A percentile compares a stretch with the other conserved stretches of the same genome.
Conservation (phyloP, 2,329 filamentous ascomycete genomes). For the Aspergillus sp. region DNA sequence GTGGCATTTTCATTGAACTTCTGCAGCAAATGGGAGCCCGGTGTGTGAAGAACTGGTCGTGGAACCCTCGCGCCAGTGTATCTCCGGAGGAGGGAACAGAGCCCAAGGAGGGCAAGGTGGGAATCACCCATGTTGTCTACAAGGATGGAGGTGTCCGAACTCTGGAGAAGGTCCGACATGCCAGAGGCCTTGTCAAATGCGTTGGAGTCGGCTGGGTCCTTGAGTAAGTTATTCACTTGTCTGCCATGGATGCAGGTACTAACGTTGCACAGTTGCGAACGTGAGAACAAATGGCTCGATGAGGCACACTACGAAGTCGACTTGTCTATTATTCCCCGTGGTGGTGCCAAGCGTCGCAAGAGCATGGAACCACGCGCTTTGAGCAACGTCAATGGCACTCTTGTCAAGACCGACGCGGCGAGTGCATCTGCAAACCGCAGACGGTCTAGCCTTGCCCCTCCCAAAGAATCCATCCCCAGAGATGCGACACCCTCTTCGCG, state of each 20-base stretch:
- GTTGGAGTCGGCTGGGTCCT: conserved; percentile 88
- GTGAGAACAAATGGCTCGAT: conserved; percentile 74
- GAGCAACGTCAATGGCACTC: conserved; percentile 67
- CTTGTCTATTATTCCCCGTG: conserved; percentile 66
- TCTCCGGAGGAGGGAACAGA: conserved; percentile 38
- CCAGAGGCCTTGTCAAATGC: conserved; percentile 74
- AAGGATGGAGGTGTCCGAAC: conserved; percentile 83
- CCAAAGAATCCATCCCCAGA: conserved; percentile 37
- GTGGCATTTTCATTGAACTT: conserved; percentile 77
- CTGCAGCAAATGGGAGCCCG: conserved; percentile 79
- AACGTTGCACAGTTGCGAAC: conserved; percentile 63
- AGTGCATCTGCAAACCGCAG: conserved; percentile 30
- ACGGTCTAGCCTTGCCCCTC: conserved; percentile 32
- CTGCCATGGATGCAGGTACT: conserved; percentile 7
- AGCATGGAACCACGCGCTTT: conserved; percentile 77
- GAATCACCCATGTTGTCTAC: conserved; percentile 85
- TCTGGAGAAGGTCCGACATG: conserved; percentile 75
- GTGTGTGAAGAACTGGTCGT: conserved; percentile 74
- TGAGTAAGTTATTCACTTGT: conserved; percentile 62
- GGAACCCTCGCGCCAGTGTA: conserved; percentile 61
- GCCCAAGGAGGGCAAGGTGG: conserved; percentile 56
- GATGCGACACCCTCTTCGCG: conserved; percentile 34
- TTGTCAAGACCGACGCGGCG: conserved; percentile 47
- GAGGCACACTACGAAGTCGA: conserved; percentile 71
- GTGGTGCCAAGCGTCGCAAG: conserved; percentile 71